These are phyloP conservation scores for apple (Malus domestica) DNA, from an alignment of 306 rosid genomes.

Conservation along the genomic window DNA sequence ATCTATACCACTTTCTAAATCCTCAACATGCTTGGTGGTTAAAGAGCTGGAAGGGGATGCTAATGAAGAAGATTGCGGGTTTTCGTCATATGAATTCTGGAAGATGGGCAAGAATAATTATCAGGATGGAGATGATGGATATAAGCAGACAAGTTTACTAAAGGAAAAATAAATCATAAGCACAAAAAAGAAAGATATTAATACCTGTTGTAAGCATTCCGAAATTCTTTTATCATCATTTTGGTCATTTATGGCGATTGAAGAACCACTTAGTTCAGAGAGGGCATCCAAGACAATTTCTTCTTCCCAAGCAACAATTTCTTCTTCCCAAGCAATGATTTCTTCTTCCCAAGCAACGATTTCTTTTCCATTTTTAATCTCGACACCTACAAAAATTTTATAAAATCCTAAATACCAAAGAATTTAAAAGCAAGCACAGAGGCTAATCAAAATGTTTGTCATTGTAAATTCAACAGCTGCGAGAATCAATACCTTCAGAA, in stretches of 20 bases:
- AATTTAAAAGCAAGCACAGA: conserved; percentile 1
- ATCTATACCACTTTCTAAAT: conserved; percentile 32
- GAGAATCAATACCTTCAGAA: conserved; percentile 49
- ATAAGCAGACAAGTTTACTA: background rate
- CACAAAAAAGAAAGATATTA: conserved; percentile 15
- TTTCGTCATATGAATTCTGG: conserved; percentile 49
- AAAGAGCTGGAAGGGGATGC: conserved; percentile 43
- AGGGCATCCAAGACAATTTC: conserved; percentile 32
- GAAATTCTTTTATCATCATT: conserved; percentile 25
- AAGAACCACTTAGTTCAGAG: conserved; percentile 28
- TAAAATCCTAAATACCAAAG: conserved; percentile 12
- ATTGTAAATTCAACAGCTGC: conserved; percentile 10
- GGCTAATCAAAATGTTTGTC: background rate
- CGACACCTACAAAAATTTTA: conserved; percentile 39
- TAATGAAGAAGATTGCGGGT: conserved; percentile 37
- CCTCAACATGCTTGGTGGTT: conserved; percentile 33
- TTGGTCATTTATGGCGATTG: conserved; percentile 26
- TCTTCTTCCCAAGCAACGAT: conserved; percentile 20
- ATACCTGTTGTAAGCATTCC: conserved; percentile 47
- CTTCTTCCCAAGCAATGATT: conserved; percentile 23
- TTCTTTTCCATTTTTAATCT: conserved; percentile 20
- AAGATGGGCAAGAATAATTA: conserved; percentile 2
- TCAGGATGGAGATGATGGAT: conserved; percentile 1
- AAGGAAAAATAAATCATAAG: background rate
- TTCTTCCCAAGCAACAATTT: conserved; percentile 23